A percentile compares a stretch with the other conserved stretches of the same genome.
These are phyloP conservation scores for Athelia sp. DNA, from an alignment of 1,284 basidiomycete genomes.

Conservation along the genomic window DNA sequence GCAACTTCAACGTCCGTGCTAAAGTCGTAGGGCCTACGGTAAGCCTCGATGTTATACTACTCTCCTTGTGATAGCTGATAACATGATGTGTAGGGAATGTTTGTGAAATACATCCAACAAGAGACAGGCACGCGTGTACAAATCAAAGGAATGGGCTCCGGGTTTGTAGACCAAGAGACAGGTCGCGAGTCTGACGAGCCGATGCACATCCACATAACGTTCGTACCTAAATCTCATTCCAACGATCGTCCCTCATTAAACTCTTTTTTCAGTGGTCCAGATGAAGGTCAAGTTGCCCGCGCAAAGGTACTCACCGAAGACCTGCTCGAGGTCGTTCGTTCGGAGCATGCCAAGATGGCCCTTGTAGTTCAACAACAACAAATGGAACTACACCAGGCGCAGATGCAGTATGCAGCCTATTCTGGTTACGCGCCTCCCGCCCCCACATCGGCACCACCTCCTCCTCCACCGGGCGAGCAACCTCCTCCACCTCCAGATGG, in stretches of 20 bases:
- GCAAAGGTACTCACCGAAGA: slow-evolving; percentile 90
- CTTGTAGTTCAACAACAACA: slow-evolving; percentile 61
- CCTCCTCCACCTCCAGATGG: background rate
- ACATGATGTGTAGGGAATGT: slow-evolving; percentile 65
- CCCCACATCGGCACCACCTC: slow-evolving; percentile 53
- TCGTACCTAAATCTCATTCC: background rate
- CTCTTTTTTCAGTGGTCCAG: slow-evolving; percentile 55
- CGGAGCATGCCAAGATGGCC: slow-evolving; percentile 82
- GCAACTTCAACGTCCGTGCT: slow-evolving; percentile 96
- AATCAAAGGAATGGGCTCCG: slow-evolving; percentile 94
- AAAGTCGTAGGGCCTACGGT: slow-evolving; percentile 96
- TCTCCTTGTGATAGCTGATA: too few relatives aligned
- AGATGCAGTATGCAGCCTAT: slow-evolving; percentile 74
- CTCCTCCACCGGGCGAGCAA: slow-evolving; percentile 27
- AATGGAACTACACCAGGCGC: slow-evolving; percentile 78
- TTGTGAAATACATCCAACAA: slow-evolving; percentile 97
- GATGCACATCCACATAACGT: slow-evolving; percentile 92
- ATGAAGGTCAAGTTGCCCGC: slow-evolving; percentile 80
- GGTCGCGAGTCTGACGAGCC: slow-evolving; percentile 88
- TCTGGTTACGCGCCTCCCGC: slow-evolving; percentile 57
- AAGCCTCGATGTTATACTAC: too few relatives aligned
- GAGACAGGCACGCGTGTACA: slow-evolving; percentile 98
- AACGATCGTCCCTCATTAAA: background rate
- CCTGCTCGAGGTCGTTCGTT: slow-evolving; percentile 78
- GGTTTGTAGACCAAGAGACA: slow-evolving; percentile 94